Evolutionary conservation across 2,329 filamentous ascomycete species (phyloP).

Genomic region (Nemania sp.): DNA sequence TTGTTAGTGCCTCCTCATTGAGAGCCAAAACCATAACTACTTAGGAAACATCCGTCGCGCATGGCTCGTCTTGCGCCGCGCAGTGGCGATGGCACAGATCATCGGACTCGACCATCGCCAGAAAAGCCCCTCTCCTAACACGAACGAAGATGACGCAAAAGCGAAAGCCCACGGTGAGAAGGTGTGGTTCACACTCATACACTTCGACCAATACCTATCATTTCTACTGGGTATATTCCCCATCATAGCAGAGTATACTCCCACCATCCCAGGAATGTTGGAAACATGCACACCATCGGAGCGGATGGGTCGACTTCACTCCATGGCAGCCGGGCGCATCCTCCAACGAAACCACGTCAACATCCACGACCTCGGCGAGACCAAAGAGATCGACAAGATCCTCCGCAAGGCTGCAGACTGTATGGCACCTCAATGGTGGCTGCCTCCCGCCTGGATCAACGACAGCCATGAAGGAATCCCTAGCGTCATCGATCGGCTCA

Average conservation of each 20-base stretch:
- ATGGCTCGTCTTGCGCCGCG: slow-evolving; percentile 51
- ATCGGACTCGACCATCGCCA: slow-evolving; percentile 40
- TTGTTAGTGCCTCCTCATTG: slow-evolving; percentile 45
- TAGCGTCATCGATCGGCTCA: slow-evolving; percentile 42
- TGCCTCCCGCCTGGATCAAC: slow-evolving; percentile 28
- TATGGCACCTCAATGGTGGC: slow-evolving; percentile 50
- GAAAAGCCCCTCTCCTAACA: slow-evolving; percentile 1
- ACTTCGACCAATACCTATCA: slow-evolving; percentile 51
- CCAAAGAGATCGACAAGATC: slow-evolving; percentile 43
- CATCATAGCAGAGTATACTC: slow-evolving; percentile 37
- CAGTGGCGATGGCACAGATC: slow-evolving; percentile 49
- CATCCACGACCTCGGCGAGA: slow-evolving; percentile 34
- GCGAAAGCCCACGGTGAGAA: slow-evolving; percentile 39
- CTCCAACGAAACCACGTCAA: slow-evolving; percentile 43
- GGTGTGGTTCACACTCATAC: slow-evolving; percentile 52
- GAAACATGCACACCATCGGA: slow-evolving; percentile 31
- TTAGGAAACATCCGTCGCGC: slow-evolving; percentile 49
- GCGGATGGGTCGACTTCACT: slow-evolving; percentile 41
- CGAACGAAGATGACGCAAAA: slow-evolving; percentile 35
- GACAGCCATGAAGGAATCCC: slow-evolving; percentile 30
- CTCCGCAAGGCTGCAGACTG: slow-evolving; percentile 42
- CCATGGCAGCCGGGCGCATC: slow-evolving; percentile 42
- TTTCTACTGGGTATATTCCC: slow-evolving; percentile 52
- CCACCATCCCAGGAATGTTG: slow-evolving; percentile 35
- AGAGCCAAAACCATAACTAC: slow-evolving; percentile 51